These are phyloP conservation scores for Pelargonium fulgidum DNA, from an alignment of 441 rosid genomes.

Conservation along the genomic window DNA sequence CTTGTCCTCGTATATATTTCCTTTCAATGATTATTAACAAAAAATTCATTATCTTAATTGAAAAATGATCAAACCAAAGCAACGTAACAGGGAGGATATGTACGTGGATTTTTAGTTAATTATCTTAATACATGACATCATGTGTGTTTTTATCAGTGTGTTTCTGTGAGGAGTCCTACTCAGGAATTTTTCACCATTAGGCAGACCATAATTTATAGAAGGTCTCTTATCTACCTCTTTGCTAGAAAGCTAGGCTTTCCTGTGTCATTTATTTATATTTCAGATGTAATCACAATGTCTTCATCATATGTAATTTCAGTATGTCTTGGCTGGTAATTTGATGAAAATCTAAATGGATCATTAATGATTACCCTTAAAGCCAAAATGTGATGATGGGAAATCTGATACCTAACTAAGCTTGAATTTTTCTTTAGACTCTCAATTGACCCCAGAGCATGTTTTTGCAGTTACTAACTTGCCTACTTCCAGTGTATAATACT, in stretches of 20 bases:
- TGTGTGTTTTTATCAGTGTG: background rate
- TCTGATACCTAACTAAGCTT: background rate
- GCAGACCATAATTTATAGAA: background rate
- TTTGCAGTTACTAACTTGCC: background rate
- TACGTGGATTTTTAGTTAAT: background rate
- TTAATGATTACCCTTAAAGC: background rate
- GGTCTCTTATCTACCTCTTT: background rate
- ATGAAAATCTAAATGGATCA: background rate
- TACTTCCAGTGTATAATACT: background rate
- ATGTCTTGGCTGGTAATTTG: slow-evolving; percentile 4
- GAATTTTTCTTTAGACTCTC: background rate
- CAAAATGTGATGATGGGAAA: background rate
- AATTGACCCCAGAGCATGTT: background rate
- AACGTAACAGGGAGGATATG: background rate
- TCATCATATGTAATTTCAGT: background rate
- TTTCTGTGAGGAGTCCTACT: background rate
- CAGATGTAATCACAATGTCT: background rate
- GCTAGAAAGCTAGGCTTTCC: background rate
- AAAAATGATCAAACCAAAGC: background rate
- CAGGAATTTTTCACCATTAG: background rate
- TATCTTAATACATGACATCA: background rate
- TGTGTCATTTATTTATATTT: background rate
- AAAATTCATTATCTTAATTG: background rate
- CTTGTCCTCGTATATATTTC: background rate
- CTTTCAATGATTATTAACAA: background rate